A percentile compares a stretch with the other conserved stretches of the same genome.
Evolutionary conservation across 805 yeast genomes (phyloP).

Genomic region (Vanderwaltozyma yarrowii): DNA sequence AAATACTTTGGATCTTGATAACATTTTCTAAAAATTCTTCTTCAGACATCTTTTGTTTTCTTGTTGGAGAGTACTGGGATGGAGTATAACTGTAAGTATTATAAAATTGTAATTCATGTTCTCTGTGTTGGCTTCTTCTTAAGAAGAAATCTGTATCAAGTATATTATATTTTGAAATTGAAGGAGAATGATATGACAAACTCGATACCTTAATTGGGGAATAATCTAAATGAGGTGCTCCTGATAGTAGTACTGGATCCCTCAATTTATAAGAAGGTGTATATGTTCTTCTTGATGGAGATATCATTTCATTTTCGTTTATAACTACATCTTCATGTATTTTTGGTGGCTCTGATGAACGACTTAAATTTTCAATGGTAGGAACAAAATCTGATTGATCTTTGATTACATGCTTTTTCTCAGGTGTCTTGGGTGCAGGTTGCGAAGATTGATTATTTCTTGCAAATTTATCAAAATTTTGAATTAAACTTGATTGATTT

Average conservation of each 20-base stretch:
- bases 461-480: constrained; percentile 13
- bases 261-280: background rate
- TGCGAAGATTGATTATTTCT: background rate
- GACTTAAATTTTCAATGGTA: background rate
- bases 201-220: constrained; percentile 19
- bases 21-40: constrained; percentile 27
- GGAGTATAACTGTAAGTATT: constrained; percentile 17
- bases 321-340: background rate
- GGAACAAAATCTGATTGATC: background rate
- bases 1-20: constrained; percentile 51
- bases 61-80: constrained; percentile 22
- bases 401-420: background rate
- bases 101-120: constrained; percentile 17
- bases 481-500: constrained; percentile 11
- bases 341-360: background rate
- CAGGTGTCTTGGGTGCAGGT: background rate
- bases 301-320: background rate
- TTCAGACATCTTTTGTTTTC: constrained; percentile 24
- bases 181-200: constrained; percentile 27
- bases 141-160: constrained; percentile 21
- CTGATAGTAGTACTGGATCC: background rate
- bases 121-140: constrained; percentile 22
- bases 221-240: constrained; percentile 15
- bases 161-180: constrained; percentile 20
- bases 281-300: background rate